These are phyloP conservation scores for Malassezia restricta DNA, from an alignment of 1,284 basidiomycete genomes.

Conservation along the genomic window DNA sequence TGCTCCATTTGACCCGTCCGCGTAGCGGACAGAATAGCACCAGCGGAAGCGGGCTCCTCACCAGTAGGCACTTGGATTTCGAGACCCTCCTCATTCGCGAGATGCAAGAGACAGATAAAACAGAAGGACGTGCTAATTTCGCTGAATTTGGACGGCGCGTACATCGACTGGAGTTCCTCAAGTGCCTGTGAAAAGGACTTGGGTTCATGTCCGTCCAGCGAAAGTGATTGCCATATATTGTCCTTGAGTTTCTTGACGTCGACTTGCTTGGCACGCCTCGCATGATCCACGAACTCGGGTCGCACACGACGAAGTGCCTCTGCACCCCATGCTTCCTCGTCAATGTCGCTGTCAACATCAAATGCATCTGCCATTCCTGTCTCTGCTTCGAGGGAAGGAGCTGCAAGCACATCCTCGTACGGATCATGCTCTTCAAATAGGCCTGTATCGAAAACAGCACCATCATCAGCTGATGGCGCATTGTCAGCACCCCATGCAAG, in stretches of 20 bases:
- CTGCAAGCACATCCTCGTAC: constrained; percentile 52
- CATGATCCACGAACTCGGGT: constrained; percentile 84
- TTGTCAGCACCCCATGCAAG: constrained; percentile 9
- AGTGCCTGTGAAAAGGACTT: constrained; percentile 66
- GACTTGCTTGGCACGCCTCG: constrained; percentile 88
- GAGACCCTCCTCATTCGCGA: constrained; percentile 88
- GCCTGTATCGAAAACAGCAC: constrained; percentile 53
- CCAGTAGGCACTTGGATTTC: constrained; percentile 15
- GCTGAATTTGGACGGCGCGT: constrained; percentile 84
- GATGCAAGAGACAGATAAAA: constrained; percentile 89
- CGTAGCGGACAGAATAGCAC: not conserved
- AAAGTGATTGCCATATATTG: constrained; percentile 86
- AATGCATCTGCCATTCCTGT: constrained; percentile 32
- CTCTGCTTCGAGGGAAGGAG: constrained; percentile 5
- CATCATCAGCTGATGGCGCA: constrained; percentile 48
- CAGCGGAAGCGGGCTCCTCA: not conserved
- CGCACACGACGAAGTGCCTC: constrained; percentile 64
- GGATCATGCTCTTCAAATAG: constrained; percentile 80
- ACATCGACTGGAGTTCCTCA: constrained; percentile 63
- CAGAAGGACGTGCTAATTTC: constrained; percentile 99
- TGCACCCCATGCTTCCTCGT: constrained; percentile 71
- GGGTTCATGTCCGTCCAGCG: constrained; percentile 10
- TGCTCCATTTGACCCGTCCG: not conserved
- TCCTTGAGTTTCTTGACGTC: constrained; percentile 95
- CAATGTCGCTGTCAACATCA: constrained; percentile 50